These are phyloP conservation scores for Geoglossum cookeanum DNA, from an alignment of 2,329 filamentous ascomycete species.

Conservation along the genomic window DNA sequence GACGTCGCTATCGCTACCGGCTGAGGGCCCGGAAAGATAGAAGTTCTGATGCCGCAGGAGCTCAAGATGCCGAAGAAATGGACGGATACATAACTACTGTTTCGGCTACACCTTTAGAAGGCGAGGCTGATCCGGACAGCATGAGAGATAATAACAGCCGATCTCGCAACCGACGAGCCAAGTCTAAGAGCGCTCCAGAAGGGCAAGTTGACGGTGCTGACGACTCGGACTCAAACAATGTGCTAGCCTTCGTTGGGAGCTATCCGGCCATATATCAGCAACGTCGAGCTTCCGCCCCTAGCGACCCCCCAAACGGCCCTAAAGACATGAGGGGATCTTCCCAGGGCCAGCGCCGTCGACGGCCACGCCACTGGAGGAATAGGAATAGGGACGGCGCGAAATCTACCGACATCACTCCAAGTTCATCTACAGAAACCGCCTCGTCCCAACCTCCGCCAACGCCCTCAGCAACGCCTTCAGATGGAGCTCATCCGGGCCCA, in stretches of 20 bases:
- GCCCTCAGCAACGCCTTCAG: background rate
- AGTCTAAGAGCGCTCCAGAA: conserved; percentile 1
- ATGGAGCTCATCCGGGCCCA: background rate
- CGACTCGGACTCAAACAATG: background rate
- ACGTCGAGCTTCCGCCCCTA: background rate
- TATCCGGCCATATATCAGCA: background rate
- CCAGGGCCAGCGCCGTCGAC: background rate
- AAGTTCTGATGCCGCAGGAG: background rate
- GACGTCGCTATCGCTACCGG: background rate
- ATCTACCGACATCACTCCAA: background rate
- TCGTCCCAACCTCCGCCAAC: background rate
- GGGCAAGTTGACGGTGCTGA: background rate
- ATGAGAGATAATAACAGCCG: background rate
- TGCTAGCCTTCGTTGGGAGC: background rate
- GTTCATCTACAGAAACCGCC: background rate
- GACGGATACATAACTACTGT: background rate
- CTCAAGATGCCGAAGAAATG: background rate
- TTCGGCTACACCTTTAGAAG: background rate
- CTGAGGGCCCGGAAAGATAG: background rate
- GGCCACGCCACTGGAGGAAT: background rate
- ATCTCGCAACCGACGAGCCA: background rate
- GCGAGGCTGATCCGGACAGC: background rate
- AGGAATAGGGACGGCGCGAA: background rate
- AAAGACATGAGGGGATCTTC: background rate
- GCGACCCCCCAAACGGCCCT: background rate